Evolutionary conservation across 2,329 filamentous ascomycete genomes (phyloP), one percentile per base, ranked within the genome.

Genomic region (Madurella fahalii): DNA sequence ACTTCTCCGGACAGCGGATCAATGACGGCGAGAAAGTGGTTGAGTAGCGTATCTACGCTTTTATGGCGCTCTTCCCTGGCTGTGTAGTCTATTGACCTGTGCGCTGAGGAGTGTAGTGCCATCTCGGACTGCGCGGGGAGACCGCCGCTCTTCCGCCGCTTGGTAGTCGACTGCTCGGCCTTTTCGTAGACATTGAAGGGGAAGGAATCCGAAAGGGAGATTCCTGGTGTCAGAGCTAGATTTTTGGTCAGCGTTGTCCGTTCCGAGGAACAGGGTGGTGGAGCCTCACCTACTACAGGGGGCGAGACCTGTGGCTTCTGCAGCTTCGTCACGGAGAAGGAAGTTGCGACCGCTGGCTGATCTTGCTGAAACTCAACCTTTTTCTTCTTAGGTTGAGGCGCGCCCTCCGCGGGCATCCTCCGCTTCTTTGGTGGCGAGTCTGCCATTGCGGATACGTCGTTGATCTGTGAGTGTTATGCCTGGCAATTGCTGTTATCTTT

Each of bases 1-100:
- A 87, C 67, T 60, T 80, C 74, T 17, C 81, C 81, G 0, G 80
- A 83, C 34, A 74, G 70, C 0, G 82, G 80, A 61, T 88, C 83
- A 58, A 81, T 86, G 5, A 87, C 72, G 15, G 83, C 85, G 30
- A 88, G 69, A 64, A 84, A 88, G 67, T 87, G 83, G 51, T 82
- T 85, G 44, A 85, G 59, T 4, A 79, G 65, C 5, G 72, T 66
- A 53, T 77, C 72, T 12, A 67, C 63, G 11, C 70, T 71, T 25
- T 69, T 68, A 1, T 64, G 64, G 12, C 72, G 71, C 47, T 81
- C 77, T 64, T 85, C 81, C 54, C 77, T 76, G 30, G 74, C 82
- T 5, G 76, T 83, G 62, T 84, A 86, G 63, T 85, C 79, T 40
- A 87, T 67, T 40, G 75, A 81, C 31, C 70, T 75, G 67, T 86